Base-by-base conservation (phyloP, 495 filamentous ascomycete species). In the Neurospora sp. region DNA sequence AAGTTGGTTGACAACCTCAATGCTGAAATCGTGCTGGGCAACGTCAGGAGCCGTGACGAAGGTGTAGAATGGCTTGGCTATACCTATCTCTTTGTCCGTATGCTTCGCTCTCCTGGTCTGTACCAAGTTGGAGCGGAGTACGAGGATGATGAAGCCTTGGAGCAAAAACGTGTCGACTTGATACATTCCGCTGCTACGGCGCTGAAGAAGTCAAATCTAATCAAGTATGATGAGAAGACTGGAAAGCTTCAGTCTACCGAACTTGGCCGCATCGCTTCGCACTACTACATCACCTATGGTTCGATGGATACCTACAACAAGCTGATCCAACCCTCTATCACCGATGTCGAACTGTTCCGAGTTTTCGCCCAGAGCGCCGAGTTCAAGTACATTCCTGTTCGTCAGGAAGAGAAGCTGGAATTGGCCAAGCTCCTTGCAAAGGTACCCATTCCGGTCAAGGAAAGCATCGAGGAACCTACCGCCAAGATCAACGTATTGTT, bases 401-500 rank as follows among this genome's bases (percentile, higher is more conserved):
- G 96, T 9, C 94, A 97, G 76, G 96, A 99, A 78, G 96, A 99
- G 83, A 98, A 98, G 82, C 85, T 98, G 59, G 96, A 99, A 84
- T 86, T 99, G 20, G 92, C 93, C 14, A 98, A 98, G 79, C 87
- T 99, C 66, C 86, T 98, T 18, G 89, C 90, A 6, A 89, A 93
- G 74, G 94, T 99, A 8, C 96, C 96, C 2, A 91, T 99, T 69
- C 96, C 96, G 18, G 94, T 99, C 74, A 99, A 99, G 83, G 96
- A 99, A 81, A 92, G 92, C 74, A 94, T 98, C 74, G 96, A 98
- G 75, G 96, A 99, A 78, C 93, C 96, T 31, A 94, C 97, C 44
- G 93, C 94, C 39, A 99, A 99, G 84, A 97, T 99, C 85, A 99
- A 99, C 79, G 96, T 98, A n/a, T 87, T 99, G 31, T 86, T 99